phyloP scores from a whole-genome alignment of 73 alveolate genomes.

The Breviolum minutum region DNA sequence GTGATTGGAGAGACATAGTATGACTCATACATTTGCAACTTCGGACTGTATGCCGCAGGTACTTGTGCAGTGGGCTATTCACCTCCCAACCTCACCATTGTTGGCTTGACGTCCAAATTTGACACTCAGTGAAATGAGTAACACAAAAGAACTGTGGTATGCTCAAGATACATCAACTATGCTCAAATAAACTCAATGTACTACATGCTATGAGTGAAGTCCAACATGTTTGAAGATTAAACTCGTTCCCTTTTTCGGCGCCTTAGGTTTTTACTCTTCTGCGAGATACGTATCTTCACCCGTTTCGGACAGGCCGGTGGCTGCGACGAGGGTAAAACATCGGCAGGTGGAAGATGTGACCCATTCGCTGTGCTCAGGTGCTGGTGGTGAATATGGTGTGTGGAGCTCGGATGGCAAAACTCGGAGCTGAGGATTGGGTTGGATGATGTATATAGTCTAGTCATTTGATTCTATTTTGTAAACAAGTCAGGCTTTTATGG shows the following conservation, averaged over 20 bases:
- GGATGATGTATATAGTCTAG: not conserved
- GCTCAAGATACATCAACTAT: not conserved
- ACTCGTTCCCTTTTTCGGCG: not conserved
- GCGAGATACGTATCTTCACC: constrained; percentile 76
- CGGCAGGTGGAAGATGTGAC: not conserved
- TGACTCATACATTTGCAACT: too few relatives aligned
- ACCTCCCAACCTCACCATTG: too few relatives aligned
- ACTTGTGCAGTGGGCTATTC: too few relatives aligned
- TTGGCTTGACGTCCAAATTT: not conserved
- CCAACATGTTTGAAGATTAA: too few relatives aligned
- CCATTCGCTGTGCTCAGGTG: not conserved
- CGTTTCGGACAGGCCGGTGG: constrained; percentile 75
- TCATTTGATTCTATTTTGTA: too few relatives aligned
- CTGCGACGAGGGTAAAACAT: not conserved
- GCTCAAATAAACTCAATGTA: too few relatives aligned
- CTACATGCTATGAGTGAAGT: too few relatives aligned
- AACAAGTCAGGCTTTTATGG: not conserved
- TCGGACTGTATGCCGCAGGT: too few relatives aligned
- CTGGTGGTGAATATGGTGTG: constrained; percentile 76
- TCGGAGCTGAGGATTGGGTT: not conserved
- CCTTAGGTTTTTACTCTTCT: constrained; percentile 47
- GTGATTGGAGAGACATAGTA: too few relatives aligned
- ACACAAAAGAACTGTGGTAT: too few relatives aligned
- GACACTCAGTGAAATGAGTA: not conserved
- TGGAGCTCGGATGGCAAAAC: not conserved